phyloP scores from a whole-genome alignment of 2,329 filamentous ascomycete species.

The Phyllosticta ampelicida region DNA sequence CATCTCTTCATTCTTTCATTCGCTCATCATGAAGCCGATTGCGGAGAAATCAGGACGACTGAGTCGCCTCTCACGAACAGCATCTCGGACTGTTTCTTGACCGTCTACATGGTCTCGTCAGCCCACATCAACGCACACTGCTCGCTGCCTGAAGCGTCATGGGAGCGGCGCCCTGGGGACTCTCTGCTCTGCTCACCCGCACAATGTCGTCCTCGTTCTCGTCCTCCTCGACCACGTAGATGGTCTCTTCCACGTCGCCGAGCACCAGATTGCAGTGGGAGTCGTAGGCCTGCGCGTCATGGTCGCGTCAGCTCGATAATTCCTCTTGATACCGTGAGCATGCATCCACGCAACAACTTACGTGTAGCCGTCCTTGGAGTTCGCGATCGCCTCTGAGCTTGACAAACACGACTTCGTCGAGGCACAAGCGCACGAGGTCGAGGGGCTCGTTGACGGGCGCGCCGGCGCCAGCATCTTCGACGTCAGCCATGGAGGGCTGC shows the following conservation, averaged over 20 bases:
- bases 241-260: slow-evolving; percentile 93
- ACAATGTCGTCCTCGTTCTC: slow-evolving; percentile 57
- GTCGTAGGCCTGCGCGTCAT: slow-evolving; percentile 70
- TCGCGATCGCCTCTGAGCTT: slow-evolving; percentile 94
- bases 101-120: slow-evolving; percentile 48
- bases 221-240: slow-evolving; percentile 85
- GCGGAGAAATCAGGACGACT: slow-evolving; percentile 39
- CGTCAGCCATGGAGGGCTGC: slow-evolving; percentile 61
- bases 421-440: slow-evolving; percentile 84
- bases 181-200: slow-evolving; percentile 5
- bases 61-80: slow-evolving; percentile 72
- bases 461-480: slow-evolving; percentile 55
- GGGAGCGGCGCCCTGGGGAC: not conserved
- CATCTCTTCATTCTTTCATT: not conserved
- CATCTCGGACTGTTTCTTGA: slow-evolving; percentile 98
- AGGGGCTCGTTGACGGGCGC: slow-evolving; percentile 71
- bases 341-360: slow-evolving; percentile 30
- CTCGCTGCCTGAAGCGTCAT: not conserved
- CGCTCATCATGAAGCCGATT: slow-evolving; percentile 14
- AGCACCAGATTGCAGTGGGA: slow-evolving; percentile 96
- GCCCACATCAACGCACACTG: not conserved
- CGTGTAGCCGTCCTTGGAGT: slow-evolving; percentile 88
- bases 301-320: not conserved
- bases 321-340: not conserved
- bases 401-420: slow-evolving; percentile 94